Conservation (phyloP, 306 rosid genomes). For the Quercus bicolor region DNA sequence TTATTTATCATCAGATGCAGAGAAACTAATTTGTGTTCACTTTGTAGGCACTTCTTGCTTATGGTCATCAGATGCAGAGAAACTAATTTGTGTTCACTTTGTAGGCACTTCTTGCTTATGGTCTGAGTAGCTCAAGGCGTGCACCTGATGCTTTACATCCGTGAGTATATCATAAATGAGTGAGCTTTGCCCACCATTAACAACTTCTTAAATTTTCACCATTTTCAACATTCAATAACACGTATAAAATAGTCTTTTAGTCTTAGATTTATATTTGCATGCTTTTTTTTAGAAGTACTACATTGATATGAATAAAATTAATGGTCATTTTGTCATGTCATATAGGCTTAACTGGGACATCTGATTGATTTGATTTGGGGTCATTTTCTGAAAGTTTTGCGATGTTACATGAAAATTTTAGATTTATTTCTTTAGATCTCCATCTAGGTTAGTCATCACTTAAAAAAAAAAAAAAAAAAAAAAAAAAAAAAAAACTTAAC, state of each 20-base stretch:
- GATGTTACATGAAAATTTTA: not conserved
- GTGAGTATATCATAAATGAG: conserved; percentile 49
- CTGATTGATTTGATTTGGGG: no score
- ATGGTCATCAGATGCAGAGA: conserved; percentile 47
- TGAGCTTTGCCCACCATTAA: not conserved
- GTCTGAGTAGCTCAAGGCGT: conserved; percentile 94
- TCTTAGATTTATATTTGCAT: not conserved
- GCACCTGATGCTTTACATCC: conserved; percentile 99
- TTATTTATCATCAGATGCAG: conserved; percentile 14
- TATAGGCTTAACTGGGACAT: no score
- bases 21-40: conserved; percentile 35
- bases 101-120: conserved; percentile 96
- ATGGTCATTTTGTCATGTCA: not conserved
- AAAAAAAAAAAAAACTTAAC: not conserved
- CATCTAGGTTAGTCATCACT: no score
- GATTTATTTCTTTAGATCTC: not conserved
- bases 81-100: conserved; percentile 40
- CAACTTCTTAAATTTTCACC: not conserved
- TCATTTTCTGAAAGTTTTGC: not conserved
- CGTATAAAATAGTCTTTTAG: not conserved
- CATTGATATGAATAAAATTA: not conserved
- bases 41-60: conserved; percentile 93
- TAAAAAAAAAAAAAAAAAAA: not conserved
- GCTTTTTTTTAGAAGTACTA: not conserved
- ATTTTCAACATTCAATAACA: not conserved